These are phyloP conservation scores for Calocera cornea DNA, from an alignment of 768 basidiomycete genomes.

Conservation along the genomic window DNA sequence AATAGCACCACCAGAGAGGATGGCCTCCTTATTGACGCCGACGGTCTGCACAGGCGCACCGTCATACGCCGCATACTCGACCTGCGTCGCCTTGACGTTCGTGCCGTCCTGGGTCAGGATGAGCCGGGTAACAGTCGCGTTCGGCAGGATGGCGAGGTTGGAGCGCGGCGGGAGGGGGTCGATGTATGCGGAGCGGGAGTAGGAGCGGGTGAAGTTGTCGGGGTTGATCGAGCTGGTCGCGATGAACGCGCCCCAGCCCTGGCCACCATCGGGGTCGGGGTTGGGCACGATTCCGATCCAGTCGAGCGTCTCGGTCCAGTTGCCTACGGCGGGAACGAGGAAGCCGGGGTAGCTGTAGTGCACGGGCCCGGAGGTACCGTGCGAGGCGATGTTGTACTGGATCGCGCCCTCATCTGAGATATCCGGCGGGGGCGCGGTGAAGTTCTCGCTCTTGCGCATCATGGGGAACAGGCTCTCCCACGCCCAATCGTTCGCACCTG, in stretches of 20 bases:
- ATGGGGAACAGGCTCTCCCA: background rate
- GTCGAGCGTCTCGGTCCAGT: constrained; percentile 42
- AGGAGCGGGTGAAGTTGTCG: constrained; percentile 48
- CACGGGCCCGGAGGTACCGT: constrained; percentile 41
- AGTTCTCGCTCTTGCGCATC: constrained; percentile 31
- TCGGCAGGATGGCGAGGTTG: constrained; percentile 51
- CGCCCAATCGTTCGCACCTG: background rate
- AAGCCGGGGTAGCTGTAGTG: constrained; percentile 40
- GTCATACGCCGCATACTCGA: constrained; percentile 35
- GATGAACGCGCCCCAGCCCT: constrained; percentile 39
- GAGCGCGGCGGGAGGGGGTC: constrained; percentile 47
- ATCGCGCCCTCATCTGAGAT: constrained; percentile 34
- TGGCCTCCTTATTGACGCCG: constrained; percentile 32
- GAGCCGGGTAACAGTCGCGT: constrained; percentile 45
- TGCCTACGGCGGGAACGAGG: constrained; percentile 36
- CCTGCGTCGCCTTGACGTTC: constrained; percentile 31
- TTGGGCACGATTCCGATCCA: constrained; percentile 32
- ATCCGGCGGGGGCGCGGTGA: constrained; percentile 36
- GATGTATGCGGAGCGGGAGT: constrained; percentile 49
- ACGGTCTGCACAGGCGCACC: constrained; percentile 30
- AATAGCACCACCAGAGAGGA: constrained; percentile 34
- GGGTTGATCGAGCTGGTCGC: constrained; percentile 49
- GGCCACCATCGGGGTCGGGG: constrained; percentile 35
- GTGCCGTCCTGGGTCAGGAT: constrained; percentile 28
- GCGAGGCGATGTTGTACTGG: constrained; percentile 31